Percentiles rank a stretch among this genome's conserved stretches.
phyloP scores from a whole-genome alignment of 2,329 filamentous ascomycete species.

The Boeremia lycopersici region DNA sequence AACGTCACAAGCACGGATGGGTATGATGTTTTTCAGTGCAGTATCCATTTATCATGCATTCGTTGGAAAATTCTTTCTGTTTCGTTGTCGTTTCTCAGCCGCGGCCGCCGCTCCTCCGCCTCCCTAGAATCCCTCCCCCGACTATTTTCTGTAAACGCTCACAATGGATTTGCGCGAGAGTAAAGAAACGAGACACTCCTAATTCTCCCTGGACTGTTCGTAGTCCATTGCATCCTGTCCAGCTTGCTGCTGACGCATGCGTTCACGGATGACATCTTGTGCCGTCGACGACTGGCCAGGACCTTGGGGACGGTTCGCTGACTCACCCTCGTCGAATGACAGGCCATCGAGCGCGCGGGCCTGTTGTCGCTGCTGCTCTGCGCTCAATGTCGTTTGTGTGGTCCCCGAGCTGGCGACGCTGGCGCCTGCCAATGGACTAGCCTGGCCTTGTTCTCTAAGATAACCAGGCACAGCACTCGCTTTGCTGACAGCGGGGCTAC shows the following conservation, averaged over 20 bases:
- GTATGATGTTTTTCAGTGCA: neutral
- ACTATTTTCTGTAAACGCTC: neutral
- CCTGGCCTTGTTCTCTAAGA: slow-evolving; percentile 39
- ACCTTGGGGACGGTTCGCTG: slow-evolving; percentile 44
- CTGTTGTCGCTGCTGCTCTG: slow-evolving; percentile 39
- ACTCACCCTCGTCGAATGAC: slow-evolving; percentile 48
- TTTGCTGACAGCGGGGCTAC: slow-evolving; percentile 73
- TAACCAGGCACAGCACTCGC: slow-evolving; percentile 43
- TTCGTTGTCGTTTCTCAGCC: neutral
- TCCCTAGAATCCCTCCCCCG: neutral
- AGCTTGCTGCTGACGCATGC: slow-evolving; percentile 38
- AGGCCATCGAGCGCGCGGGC: slow-evolving; percentile 54
- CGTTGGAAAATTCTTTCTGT: slow-evolving; percentile 1
- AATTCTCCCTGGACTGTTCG: slow-evolving; percentile 8
- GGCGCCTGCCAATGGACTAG: slow-evolving; percentile 42
- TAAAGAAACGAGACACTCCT: neutral
- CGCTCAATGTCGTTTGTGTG: slow-evolving; percentile 37
- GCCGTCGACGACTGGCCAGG: slow-evolving; percentile 59
- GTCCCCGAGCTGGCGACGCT: slow-evolving; percentile 34
- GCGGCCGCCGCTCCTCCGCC: neutral
- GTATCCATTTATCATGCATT: slow-evolving; percentile 3
- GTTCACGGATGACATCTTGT: slow-evolving; percentile 68
- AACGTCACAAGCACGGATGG: neutral
- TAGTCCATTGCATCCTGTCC: slow-evolving; percentile 33
- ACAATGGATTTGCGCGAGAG: neutral